Percentiles rank a stretch among this genome's conserved stretches.
These are phyloP conservation scores for Phytopythium montanum DNA, from an alignment of 352 stramenopile species.

Conservation along the genomic window DNA sequence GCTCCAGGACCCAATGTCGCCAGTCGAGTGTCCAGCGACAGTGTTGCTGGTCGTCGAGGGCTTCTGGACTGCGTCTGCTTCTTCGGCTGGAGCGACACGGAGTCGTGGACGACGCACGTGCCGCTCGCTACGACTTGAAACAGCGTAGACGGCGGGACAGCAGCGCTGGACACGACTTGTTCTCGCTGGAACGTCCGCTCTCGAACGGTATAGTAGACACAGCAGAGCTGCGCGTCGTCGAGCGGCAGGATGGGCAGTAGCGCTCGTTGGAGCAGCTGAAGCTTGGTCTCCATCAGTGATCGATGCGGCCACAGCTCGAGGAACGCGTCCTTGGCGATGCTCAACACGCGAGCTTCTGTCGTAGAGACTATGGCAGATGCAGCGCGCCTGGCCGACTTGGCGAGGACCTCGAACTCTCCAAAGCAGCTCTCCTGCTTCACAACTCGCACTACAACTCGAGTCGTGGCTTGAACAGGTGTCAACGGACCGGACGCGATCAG, in stretches of 20 bases:
- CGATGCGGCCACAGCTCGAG: slow-evolving; percentile 25
- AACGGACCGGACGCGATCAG: neutral
- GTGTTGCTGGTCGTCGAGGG: slow-evolving; percentile 9
- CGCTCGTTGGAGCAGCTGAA: slow-evolving; percentile 24
- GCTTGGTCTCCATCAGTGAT: slow-evolving; percentile 24
- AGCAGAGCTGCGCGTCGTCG: slow-evolving; percentile 34
- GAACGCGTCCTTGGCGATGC: slow-evolving; percentile 34
- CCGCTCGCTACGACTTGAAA: slow-evolving; percentile 36
- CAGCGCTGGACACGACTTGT: slow-evolving; percentile 34
- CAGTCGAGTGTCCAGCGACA: slow-evolving; percentile 36
- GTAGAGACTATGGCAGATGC: slow-evolving; percentile 23
- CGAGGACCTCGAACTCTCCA: slow-evolving; percentile 43
- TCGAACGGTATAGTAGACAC: slow-evolving; percentile 36
- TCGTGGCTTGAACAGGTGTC: neutral
- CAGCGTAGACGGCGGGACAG: slow-evolving; percentile 19
- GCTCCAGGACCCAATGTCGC: slow-evolving; percentile 12
- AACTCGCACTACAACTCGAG: slow-evolving; percentile 22
- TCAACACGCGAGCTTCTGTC: slow-evolving; percentile 26
- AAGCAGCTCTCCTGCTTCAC: slow-evolving; percentile 32
- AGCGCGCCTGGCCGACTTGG: slow-evolving; percentile 17
- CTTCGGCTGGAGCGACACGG: slow-evolving; percentile 24
- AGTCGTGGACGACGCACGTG: slow-evolving; percentile 38
- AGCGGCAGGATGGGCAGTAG: slow-evolving; percentile 30
- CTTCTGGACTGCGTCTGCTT: slow-evolving; percentile 4
- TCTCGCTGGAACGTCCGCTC: slow-evolving; percentile 32